Conservation (phyloP, 2,329 filamentous ascomycete species). For the Hypoxylon sp. region DNA sequence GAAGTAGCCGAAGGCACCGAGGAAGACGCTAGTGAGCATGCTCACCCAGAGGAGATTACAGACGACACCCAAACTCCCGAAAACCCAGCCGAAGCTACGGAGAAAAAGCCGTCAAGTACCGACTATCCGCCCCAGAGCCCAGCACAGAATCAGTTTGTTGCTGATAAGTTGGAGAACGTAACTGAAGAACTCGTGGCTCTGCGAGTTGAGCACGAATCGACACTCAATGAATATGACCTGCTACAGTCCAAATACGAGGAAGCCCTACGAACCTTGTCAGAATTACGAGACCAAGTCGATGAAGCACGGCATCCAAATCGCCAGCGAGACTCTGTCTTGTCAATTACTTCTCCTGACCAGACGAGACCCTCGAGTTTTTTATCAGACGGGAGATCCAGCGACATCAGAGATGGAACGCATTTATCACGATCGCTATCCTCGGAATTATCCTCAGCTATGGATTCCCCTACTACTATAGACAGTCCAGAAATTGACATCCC, state of each 20-base stretch:
- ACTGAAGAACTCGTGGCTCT: constrained; percentile 93
- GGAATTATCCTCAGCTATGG: constrained; percentile 90
- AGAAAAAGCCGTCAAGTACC: constrained; percentile 27
- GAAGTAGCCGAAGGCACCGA: constrained; percentile 64
- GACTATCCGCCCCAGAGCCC: constrained; percentile 74
- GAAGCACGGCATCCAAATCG: constrained; percentile 77
- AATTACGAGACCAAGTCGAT: constrained; percentile 88
- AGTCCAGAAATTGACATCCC: constrained; percentile 72
- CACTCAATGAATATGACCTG: constrained; percentile 83
- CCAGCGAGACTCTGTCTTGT: constrained; percentile 70
- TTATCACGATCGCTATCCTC: constrained; percentile 93
- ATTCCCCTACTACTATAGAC: constrained; percentile 77
- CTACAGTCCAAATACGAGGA: constrained; percentile 93
- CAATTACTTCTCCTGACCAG: constrained; percentile 64
- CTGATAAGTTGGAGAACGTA: constrained; percentile 92
- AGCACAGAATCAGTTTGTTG: constrained; percentile 86
- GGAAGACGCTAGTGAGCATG: constrained; percentile 50
- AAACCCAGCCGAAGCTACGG: constrained; percentile 6
- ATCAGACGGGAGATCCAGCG: constrained; percentile 80
- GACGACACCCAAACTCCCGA: constrained; percentile 38
- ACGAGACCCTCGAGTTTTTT: constrained; percentile 85
- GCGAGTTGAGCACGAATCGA: constrained; percentile 89
- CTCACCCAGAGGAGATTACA: constrained; percentile 24
- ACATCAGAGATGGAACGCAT: constrained; percentile 74
- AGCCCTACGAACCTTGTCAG: constrained; percentile 83